phyloP scores from a whole-genome alignment of 768 basidiomycete genomes.

The Cystofilobasidium bisporidii region DNA sequence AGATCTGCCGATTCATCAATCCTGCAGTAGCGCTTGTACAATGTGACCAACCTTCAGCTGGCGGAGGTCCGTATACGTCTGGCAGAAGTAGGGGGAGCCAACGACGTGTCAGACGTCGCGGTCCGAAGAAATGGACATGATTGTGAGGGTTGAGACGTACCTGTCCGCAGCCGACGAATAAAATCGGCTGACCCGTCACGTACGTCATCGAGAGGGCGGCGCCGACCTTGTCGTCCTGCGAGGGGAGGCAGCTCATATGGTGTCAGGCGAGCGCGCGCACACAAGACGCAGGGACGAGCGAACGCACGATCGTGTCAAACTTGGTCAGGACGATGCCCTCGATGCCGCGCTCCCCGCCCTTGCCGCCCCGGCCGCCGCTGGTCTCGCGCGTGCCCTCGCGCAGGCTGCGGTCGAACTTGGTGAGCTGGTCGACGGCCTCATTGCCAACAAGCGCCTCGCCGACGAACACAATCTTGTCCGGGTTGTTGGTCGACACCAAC shows the following conservation, averaged over 20 bases:
- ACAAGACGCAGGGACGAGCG: too few species aligned
- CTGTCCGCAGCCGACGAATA: slow-evolving; percentile 97
- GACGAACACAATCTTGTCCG: slow-evolving; percentile 96
- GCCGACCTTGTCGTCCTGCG: slow-evolving; percentile 63
- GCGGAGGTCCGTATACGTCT: slow-evolving; percentile 95
- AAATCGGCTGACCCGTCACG: slow-evolving; percentile 94
- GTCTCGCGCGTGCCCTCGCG: slow-evolving; percentile 79
- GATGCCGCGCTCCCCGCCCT: slow-evolving; percentile 58
- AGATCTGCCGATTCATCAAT: slow-evolving; percentile 42
- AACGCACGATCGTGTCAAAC: slow-evolving; percentile 87
- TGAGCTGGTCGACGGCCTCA: slow-evolving; percentile 94
- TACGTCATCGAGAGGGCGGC: slow-evolving; percentile 99
- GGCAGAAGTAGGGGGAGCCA: slow-evolving; percentile 1
- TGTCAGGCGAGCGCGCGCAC: too few species aligned
- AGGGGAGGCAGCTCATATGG: not conserved
- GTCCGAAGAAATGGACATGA: too few species aligned
- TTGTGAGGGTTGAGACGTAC: slow-evolving; percentile 42
- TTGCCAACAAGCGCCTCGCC: slow-evolving; percentile 97
- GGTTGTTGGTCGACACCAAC: slow-evolving; percentile 85
- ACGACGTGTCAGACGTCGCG: too few species aligned
- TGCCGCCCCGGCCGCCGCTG: slow-evolving; percentile 50
- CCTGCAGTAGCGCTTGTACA: slow-evolving; percentile 79
- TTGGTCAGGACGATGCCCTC: slow-evolving; percentile 98
- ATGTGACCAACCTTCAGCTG: slow-evolving; percentile 85
- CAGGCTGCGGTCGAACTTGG: slow-evolving; percentile 89